Base-by-base conservation (phyloP, 176 grass and related monocot species). In the Avena sativa region DNA sequence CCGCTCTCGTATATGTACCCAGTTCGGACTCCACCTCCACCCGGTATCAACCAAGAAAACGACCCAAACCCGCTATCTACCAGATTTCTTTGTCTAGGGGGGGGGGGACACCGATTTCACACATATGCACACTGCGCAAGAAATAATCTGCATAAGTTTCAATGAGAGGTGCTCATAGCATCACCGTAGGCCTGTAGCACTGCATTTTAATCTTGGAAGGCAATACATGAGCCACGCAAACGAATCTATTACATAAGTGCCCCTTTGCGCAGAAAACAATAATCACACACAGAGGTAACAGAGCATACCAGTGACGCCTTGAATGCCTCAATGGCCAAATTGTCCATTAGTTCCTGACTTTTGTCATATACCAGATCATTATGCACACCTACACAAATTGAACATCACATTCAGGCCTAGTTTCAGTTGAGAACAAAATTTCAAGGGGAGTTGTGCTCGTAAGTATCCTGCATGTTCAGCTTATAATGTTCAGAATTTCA, bases 321-420 rank as follows among this genome's bases (percentile, higher is more conserved):
- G 85, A 98, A 95, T 25, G 93, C 93, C 79, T 92, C 95, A 2
- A 98, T 8, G 1, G 91, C 83, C 38, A 98, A 82, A 57, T 90
- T 81, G 12, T 95, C 95, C 93, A 95, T 90, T 11, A 98, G 89
- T 79, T 79, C 51, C 50, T 76, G 81, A 8, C 63, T 85, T 53
- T 89, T 95, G 12, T 98, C 85, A 62, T 95, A 98, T 79, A 98
- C 91, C 56, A 98, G 19, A 58, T 98, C 87, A 87, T 95, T 95
- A 20, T 98, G 85, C 70, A 93, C 86, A 77, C 83, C 93, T 98
- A 81, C 9, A 85, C 1, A 89, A 47, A 67, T 66, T 0, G n/a
- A 55, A 34, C 15, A 43, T 55, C 19, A 16, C 53, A 79, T 51
- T 86, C 53, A 91, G 30, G 23, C 38, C 20, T 17, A 71, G 40